Conservation (phyloP, 2,329 filamentous ascomycete genomes). For the Botrytis fragariae region DNA sequence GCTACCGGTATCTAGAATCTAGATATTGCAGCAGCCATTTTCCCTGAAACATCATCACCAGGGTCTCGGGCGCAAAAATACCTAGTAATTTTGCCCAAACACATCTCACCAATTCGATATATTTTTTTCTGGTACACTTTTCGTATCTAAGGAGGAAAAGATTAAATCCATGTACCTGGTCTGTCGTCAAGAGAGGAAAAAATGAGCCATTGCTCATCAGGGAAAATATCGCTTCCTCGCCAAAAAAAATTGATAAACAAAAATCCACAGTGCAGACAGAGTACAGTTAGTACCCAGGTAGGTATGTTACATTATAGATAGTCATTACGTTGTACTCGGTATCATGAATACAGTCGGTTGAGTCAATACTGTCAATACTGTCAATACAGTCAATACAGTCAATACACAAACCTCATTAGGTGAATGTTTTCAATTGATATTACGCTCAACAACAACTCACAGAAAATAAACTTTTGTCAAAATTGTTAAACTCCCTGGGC, state of each 20-base stretch:
- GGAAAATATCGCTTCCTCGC: background rate
- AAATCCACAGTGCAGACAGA: background rate
- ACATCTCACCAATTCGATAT: background rate
- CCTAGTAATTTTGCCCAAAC: background rate
- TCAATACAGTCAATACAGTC: background rate
- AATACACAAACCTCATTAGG: background rate
- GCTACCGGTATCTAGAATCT: background rate
- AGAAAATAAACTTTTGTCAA: background rate
- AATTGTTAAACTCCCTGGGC: background rate
- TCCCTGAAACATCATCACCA: slow-evolving; percentile 8
- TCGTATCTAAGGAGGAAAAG: background rate
- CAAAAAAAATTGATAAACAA: background rate
- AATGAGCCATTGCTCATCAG: background rate
- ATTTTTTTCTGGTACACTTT: background rate
- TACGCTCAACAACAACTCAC: background rate
- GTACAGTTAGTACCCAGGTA: background rate
- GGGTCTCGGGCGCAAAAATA: slow-evolving; percentile 5
- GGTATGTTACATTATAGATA: background rate
- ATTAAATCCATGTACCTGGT: slow-evolving; percentile 17
- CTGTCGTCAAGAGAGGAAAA: slow-evolving; percentile 5
- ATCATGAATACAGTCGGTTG: background rate
- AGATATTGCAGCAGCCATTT: background rate
- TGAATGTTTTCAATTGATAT: background rate
- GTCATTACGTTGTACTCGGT: background rate
- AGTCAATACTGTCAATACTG: background rate